phyloP scores from a whole-genome alignment of 345 rosid species.

The rapeseed (Brassica napus) region DNA sequence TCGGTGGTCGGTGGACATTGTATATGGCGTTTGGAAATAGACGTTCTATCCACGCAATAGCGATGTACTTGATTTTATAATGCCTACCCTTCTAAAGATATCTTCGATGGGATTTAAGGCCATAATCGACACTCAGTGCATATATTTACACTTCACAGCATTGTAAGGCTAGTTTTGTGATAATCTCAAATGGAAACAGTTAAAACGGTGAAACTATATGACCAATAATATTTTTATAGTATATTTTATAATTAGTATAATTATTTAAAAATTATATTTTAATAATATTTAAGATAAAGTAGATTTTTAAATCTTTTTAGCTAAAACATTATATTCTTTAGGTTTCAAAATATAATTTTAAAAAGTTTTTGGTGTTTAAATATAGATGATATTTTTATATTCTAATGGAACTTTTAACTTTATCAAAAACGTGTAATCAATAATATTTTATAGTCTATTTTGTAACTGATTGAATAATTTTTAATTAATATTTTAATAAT shows the following conservation, averaged over 20 bases:
- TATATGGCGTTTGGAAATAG: conserved; percentile 34
- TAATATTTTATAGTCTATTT: no score
- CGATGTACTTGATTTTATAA: background rate
- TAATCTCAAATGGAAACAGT: conserved; percentile 7
- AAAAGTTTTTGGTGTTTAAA: no score
- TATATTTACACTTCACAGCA: background rate
- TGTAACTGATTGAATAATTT: no score
- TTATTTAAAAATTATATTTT: background rate
- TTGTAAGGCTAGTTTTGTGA: background rate
- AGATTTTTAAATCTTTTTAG: background rate
- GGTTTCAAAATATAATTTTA: no score
- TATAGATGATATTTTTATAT: no score
- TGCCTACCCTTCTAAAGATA: background rate
- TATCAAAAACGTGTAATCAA: no score
- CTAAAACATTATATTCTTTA: background rate
- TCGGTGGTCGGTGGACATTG: conserved; percentile 39
- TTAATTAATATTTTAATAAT: no score
- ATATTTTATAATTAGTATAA: background rate
- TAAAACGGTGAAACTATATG: background rate
- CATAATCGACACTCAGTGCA: background rate
- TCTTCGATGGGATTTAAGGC: background rate
- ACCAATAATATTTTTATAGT: background rate
- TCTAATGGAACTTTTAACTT: no score
- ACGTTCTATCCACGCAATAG: conserved; percentile 33
- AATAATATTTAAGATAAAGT: background rate